Evolutionary conservation across 2,329 filamentous ascomycete species (phyloP).

Genomic region (Aspergillus sergii): DNA sequence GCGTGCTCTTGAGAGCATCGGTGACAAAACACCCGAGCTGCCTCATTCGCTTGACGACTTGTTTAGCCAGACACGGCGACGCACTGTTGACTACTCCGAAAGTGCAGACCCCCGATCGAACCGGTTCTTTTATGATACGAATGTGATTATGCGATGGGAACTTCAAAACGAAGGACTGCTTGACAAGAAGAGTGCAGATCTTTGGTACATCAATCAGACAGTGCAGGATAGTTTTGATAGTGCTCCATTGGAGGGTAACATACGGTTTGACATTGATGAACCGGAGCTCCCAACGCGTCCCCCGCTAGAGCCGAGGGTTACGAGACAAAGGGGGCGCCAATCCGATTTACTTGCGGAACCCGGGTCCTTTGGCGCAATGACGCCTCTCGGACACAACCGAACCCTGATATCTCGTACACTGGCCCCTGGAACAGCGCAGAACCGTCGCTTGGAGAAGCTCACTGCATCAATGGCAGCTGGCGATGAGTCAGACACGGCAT

Average conservation of each 20-base stretch:
- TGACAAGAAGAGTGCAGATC: slow-evolving; percentile 22
- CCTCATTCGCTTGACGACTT: slow-evolving; percentile 37
- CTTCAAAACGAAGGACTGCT: slow-evolving; percentile 34
- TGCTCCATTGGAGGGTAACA: slow-evolving; percentile 33
- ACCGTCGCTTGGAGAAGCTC: slow-evolving; percentile 32
- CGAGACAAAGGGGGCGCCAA: slow-evolving; percentile 8
- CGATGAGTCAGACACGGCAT: slow-evolving; percentile 6
- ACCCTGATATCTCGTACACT: neutral
- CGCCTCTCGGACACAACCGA: neutral
- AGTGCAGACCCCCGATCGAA: slow-evolving; percentile 27
- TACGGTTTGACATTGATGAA: slow-evolving; percentile 36
- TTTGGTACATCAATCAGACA: slow-evolving; percentile 43
- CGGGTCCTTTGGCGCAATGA: neutral
- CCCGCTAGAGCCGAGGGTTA: slow-evolving; percentile 8
- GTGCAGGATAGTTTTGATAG: slow-evolving; percentile 34
- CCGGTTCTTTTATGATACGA: slow-evolving; percentile 33
- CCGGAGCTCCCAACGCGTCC: slow-evolving; percentile 8
- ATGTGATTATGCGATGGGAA: slow-evolving; percentile 43
- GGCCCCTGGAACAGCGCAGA: slow-evolving; percentile 8
- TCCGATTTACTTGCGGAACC: neutral
- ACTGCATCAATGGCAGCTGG: slow-evolving; percentile 20
- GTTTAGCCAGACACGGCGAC: slow-evolving; percentile 22
- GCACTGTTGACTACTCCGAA: slow-evolving; percentile 17
- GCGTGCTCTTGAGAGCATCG: neutral
- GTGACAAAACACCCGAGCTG: slow-evolving; percentile 14